Evolutionary conservation across 129 eudicot genomes (phyloP).

Genomic region (Smallanthus sonchifolius): DNA sequence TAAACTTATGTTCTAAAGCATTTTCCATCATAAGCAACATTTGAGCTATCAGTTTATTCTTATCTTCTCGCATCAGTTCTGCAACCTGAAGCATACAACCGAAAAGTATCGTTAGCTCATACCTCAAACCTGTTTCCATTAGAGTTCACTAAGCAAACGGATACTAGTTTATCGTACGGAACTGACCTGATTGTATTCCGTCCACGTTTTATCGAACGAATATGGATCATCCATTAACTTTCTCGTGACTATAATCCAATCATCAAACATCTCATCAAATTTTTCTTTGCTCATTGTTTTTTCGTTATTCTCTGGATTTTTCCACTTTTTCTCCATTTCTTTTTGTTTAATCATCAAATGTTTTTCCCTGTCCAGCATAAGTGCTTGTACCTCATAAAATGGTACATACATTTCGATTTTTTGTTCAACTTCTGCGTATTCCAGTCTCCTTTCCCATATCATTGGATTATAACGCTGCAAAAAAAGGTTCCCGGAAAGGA

Average conservation of each 20-base stretch:
- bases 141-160: too few relatives aligned
- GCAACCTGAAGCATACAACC: conserved; percentile 9
- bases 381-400: conserved; percentile 22
- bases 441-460: conserved; percentile 5
- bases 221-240: conserved; percentile 28
- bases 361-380: conserved; percentile 23
- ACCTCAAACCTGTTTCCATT: neutral
- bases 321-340: conserved; percentile 14
- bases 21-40: conserved; percentile 8
- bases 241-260: conserved; percentile 20
- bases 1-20: neutral
- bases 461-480: neutral
- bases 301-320: neutral
- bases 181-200: conserved; percentile 22
- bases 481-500: neutral
- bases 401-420: conserved; percentile 26
- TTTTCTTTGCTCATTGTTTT: neutral
- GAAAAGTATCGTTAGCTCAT: neutral
- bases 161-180: neutral
- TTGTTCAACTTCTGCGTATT: conserved; percentile 21
- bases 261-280: conserved; percentile 4
- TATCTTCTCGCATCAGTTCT: conserved; percentile 20
- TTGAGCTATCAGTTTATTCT: neutral
- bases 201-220: conserved; percentile 12
- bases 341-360: conserved; percentile 8